Evolutionary conservation across 2,329 filamentous ascomycete species (phyloP).

Genomic region (Dichotomopilus funicola): DNA sequence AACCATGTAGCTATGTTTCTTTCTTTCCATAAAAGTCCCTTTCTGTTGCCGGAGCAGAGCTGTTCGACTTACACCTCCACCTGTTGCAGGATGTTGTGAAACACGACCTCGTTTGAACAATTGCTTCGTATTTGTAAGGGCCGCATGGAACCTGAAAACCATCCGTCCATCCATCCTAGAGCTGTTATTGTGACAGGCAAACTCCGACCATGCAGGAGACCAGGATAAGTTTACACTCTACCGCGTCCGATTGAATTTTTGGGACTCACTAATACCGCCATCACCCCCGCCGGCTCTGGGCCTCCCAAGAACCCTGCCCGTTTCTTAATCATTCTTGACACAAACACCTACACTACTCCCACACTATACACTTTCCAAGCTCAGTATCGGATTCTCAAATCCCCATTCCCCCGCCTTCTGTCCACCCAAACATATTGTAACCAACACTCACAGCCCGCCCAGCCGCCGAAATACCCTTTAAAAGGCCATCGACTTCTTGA

Average conservation of each 20-base stretch:
- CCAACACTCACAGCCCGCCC: too few relatives aligned
- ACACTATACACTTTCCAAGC: not conserved
- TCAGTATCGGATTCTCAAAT: too few relatives aligned
- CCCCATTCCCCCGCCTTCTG: too few relatives aligned
- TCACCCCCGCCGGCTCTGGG: constrained; percentile 6
- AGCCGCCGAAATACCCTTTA: constrained; percentile 23
- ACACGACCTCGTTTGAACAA: too few relatives aligned
- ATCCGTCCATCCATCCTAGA: constrained; percentile 9
- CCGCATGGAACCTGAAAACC: not conserved
- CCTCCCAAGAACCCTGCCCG: constrained; percentile 3
- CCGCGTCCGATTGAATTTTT: constrained; percentile 13
- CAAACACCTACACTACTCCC: not conserved
- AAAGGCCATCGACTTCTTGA: constrained; percentile 92
- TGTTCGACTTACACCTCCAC: too few relatives aligned
- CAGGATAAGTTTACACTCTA: constrained; percentile 26
- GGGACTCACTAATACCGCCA: not conserved
- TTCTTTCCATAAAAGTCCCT: too few relatives aligned
- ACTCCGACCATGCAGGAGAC: constrained; percentile 30
- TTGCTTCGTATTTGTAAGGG: too few relatives aligned
- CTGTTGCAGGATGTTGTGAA: too few relatives aligned
- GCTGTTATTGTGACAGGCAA: constrained; percentile 26
- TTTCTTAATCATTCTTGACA: not conserved
- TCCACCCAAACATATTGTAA: too few relatives aligned
- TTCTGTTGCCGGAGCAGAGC: not conserved
- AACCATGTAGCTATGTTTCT: too few relatives aligned